Percentiles rank a stretch among this genome's conserved stretches.
phyloP scores from a whole-genome alignment of 176 grass and related monocot species.

The Oryza australiensis region DNA sequence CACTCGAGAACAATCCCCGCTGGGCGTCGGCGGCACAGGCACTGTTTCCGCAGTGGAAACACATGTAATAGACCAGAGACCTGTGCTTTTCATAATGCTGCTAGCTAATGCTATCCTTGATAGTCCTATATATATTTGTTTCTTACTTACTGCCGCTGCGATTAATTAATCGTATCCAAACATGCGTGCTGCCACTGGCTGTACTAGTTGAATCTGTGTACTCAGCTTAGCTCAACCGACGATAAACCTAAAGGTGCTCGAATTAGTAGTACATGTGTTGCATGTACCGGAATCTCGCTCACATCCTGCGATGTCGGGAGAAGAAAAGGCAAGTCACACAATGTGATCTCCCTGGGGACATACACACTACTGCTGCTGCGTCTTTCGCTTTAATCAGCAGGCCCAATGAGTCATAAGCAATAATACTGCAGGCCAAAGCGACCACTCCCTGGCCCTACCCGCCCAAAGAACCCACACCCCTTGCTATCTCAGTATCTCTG shows the following conservation, averaged over 20 bases:
- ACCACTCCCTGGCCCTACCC: constrained; percentile 35
- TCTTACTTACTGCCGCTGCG: not conserved
- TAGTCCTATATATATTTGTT: not conserved
- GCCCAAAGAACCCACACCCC: constrained; percentile 23
- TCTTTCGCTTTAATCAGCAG: constrained; percentile 54
- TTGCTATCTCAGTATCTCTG: not conserved
- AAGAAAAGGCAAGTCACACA: constrained; percentile 28
- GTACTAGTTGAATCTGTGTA: too few species aligned
- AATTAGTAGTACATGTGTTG: not conserved
- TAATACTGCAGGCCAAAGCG: constrained; percentile 54
- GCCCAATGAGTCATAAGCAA: constrained; percentile 37
- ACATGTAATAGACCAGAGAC: not conserved
- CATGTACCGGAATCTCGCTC: constrained; percentile 22
- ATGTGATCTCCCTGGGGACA: constrained; percentile 11
- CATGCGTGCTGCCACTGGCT: not conserved
- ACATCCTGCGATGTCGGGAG: constrained; percentile 13
- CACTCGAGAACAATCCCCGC: not conserved
- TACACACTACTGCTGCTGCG: not conserved
- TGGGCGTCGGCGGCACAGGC: not conserved
- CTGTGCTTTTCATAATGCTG: not conserved
- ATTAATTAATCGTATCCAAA: not conserved
- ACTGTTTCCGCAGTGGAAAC: not conserved
- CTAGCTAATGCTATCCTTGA: not conserved
- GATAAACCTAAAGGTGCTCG: not conserved
- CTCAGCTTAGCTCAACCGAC: not conserved